phyloP scores from a whole-genome alignment of 2,329 filamentous ascomycete species.

The Colletotrichum sansevieriae region DNA sequence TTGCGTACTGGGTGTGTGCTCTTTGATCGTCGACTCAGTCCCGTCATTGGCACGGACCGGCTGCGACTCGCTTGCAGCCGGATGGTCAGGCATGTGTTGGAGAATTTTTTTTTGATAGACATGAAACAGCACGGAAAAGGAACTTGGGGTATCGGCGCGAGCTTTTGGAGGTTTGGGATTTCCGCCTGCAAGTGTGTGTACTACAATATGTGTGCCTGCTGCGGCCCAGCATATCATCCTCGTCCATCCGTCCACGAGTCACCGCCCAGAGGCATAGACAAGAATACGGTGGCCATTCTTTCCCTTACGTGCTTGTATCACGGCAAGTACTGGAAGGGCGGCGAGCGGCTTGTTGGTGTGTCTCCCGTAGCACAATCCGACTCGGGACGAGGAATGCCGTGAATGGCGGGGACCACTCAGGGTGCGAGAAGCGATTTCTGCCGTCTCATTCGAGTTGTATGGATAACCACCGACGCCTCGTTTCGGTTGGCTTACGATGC shows the following conservation, averaged over 20 bases:
- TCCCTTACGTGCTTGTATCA: constrained; percentile 25
- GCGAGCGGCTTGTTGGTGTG: not conserved
- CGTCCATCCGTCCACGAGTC: constrained; percentile 15
- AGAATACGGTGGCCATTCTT: constrained; percentile 5
- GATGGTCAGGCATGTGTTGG: constrained; percentile 29
- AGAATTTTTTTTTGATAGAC: constrained; percentile 28
- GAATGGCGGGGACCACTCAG: constrained; percentile 32
- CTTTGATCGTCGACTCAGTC: constrained; percentile 37
- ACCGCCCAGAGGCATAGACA: not conserved
- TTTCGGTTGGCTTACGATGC: constrained; percentile 36
- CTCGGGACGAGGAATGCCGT: constrained; percentile 22
- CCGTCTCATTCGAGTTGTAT: constrained; percentile 20
- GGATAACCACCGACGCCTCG: not conserved
- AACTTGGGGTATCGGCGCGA: constrained; percentile 1
- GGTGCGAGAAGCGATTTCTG: constrained; percentile 1
- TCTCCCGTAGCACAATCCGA: constrained; percentile 6
- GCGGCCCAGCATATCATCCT: not conserved
- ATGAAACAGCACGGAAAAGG: constrained; percentile 26
- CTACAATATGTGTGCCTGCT: not conserved
- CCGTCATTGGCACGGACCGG: constrained; percentile 31
- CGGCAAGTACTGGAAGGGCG: not conserved
- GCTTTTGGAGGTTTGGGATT: not conserved
- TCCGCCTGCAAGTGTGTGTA: not conserved
- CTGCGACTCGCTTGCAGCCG: constrained; percentile 34
- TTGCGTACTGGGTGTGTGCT: not conserved